A percentile compares a stretch with the other conserved stretches of the same genome.
Evolutionary conservation across 2,329 filamentous ascomycete species (phyloP).

Genomic region (Ustulina deusta): DNA sequence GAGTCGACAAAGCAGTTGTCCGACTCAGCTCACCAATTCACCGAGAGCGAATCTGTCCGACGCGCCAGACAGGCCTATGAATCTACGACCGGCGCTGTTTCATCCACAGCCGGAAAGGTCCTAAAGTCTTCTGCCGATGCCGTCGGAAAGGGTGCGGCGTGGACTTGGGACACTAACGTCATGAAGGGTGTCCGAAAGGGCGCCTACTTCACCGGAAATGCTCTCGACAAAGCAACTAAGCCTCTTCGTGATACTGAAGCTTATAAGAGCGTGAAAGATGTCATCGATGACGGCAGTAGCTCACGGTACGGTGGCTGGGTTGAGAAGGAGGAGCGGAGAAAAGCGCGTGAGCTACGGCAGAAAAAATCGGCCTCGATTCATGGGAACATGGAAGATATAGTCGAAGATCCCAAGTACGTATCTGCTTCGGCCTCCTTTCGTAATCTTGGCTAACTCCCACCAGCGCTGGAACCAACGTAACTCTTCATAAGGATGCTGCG

Average conservation of each 20-base stretch:
- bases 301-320: constrained; percentile 96
- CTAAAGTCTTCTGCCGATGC: constrained; percentile 87
- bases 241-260: constrained; percentile 95
- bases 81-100: constrained; percentile 85
- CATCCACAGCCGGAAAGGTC: constrained; percentile 80
- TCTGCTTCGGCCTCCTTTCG: constrained; percentile 25
- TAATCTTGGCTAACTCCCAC: constrained; percentile 48
- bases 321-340: constrained; percentile 93
- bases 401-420: constrained; percentile 89
- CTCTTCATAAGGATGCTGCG: constrained; percentile 93
- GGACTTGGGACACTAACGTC: constrained; percentile 96
- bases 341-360: constrained; percentile 79
- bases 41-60: constrained; percentile 91
- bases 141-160: constrained; percentile 90
- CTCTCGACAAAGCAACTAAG: constrained; percentile 92
- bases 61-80: constrained; percentile 88
- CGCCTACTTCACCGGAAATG: constrained; percentile 85
- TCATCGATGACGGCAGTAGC: constrained; percentile 96
- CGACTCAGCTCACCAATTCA: constrained; percentile 88
- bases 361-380: constrained; percentile 66
- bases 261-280: constrained; percentile 93
- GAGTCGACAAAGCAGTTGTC: constrained; percentile 96
- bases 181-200: constrained; percentile 92
- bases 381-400: constrained; percentile 70
- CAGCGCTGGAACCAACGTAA: constrained; percentile 94